Evolutionary conservation across 2,329 filamentous ascomycete species (phyloP), one percentile per base, ranked within the genome.

Genomic region (Cladosporium oxysporum): DNA sequence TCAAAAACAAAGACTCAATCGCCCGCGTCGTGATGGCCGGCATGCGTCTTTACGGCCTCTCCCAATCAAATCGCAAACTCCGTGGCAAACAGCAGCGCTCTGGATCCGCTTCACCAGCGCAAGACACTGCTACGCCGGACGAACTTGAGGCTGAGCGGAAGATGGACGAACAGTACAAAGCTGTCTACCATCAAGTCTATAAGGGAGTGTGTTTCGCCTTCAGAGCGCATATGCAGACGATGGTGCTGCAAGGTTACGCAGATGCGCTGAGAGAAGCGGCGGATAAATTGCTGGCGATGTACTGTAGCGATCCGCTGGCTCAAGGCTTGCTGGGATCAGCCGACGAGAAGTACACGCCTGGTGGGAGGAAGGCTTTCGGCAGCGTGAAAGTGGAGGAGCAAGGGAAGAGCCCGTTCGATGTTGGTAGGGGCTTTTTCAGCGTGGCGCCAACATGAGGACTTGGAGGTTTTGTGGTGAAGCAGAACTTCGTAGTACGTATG

Each of bases 1-100:
- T 65, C 28, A 76, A 74, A 58, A 85, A 85, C 71, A 84, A 83
- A 66, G 81, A 83, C n/a, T 72, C 79, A 2, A 74, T 85, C 3
- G 81, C 81, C 0, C 77, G 80, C n/a, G 76, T 83, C 5, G 80
- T 84, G 28, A 82, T 85, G 80, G 80, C 83, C 6, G 83, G 81
- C 4, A 83, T 85, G 82, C 81, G 83, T 1, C 77, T 85, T 67
- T 79, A 84, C 67, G 83, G 83, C 1, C 67, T 83, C 10, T 79
- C 81, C 41, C 82, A 82, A 66, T 71, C 76, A 50, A 82, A 79
- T 64, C 71, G 71, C 74, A 78, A 71, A 62, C 49, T 53, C 6
- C 55, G 44, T 11, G 28, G 16, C 49, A 73, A 61, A 31, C 29
- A 59, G 29, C 63, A 65, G 21, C 47, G 58, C 55, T 69, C 72